Evolutionary conservation across 192 early-diverging fungal species (phyloP), one percentile per base, ranked within the genome.

Genomic region (Helicostylum pulchrum): DNA sequence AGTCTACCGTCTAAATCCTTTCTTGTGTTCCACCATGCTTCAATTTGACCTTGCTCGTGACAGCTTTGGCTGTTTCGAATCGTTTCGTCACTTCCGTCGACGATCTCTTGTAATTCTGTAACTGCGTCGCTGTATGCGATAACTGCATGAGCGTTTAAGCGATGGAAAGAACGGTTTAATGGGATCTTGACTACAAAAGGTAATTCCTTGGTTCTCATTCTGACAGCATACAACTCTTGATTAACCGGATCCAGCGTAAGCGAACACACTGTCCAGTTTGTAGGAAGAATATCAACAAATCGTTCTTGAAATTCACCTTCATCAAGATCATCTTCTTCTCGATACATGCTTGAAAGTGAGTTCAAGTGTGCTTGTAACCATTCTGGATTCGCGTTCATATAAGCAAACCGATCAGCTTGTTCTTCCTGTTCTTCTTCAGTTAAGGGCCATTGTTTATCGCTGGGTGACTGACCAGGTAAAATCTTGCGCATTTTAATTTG

Each of bases 21-120:
- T 20, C 97, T 79, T 7, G 65, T 73, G 46, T 77, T 81, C 94
- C 94, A 97, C 97, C 97, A 99, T 21, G 76, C 60, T 8, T 77
- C 70, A 57, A 92, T 92, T 44, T 94, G 88, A 6, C 81, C 73
- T 11, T 79, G 82, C 0, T 80, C 84, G 30, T 64, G 48, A 61
- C 76, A 81, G 30, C 53, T 64, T 43, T 71, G 72, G 7, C 81
- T 78, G 6, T 63, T 70, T 67, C 78, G 78, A 57, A 90, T 87
- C 0, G 90, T 88, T n/a, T 78, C 64, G 53, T 92, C 87, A 47
- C 88, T 94, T 21, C 66, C 73, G 8, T 67, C 53, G 34, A 97
- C 83, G 49, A 96, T 92, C 5, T 72, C 74, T 3, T 85, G 68
- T 21, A 97, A 73, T 55, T 89, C 85, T 1, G 55, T 71, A n/a